A percentile compares a stretch with the other conserved stretches of the same genome.
These are phyloP conservation scores for Colletotrichum coccodes DNA, from an alignment of 2,329 filamentous ascomycete species.

Conservation along the genomic window DNA sequence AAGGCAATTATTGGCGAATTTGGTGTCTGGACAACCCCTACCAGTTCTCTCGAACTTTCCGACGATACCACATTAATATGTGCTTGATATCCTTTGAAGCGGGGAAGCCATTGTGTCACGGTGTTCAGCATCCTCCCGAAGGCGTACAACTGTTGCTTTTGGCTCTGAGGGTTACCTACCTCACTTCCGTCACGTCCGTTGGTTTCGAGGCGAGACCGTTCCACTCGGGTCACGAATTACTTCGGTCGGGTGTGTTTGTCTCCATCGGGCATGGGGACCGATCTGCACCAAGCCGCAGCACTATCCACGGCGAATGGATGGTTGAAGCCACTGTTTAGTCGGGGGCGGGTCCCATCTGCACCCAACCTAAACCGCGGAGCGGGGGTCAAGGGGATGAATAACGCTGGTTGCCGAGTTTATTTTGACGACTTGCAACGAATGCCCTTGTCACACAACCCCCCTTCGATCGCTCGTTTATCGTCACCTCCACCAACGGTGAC, in stretches of 20 bases:
- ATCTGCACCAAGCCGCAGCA: constrained; percentile 32
- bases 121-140: neutral
- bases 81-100: neutral
- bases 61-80: neutral
- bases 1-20: neutral
- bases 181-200: neutral
- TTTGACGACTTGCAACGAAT: constrained; percentile 31
- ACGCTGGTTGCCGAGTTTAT: constrained; percentile 30
- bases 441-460: constrained; percentile 5
- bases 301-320: constrained; percentile 10
- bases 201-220: neutral
- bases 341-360: constrained; percentile 27
- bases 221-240: neutral
- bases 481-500: neutral
- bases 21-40: neutral
- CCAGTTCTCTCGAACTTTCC: neutral
- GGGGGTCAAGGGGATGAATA: constrained; percentile 29
- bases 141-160: neutral
- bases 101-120: neutral
- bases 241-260: neutral
- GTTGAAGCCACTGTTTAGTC: constrained; percentile 9
- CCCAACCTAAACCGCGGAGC: constrained; percentile 33
- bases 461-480: neutral
- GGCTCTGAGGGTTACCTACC: neutral
- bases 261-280: constrained; percentile 21